Conservation (phyloP, 202 grass and related monocot genomes). For the Schoenoplectus tabernaemontani region DNA sequence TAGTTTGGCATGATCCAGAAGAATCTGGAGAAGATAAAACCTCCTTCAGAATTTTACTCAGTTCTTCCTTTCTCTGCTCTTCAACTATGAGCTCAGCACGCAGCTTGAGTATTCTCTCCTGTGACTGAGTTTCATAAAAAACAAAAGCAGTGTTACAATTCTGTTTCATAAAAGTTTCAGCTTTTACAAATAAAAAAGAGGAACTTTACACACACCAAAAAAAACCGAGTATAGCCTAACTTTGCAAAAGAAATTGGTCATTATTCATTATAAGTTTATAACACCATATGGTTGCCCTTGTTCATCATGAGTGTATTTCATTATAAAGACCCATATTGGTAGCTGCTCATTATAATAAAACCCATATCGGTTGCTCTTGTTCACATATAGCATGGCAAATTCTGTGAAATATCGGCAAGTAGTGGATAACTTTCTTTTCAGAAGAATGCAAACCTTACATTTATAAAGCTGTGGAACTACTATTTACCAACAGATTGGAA, state of each 20-base stretch:
- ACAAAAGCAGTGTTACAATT: neutral
- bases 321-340: no score
- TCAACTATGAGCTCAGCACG: slow-evolving; percentile 72
- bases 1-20: slow-evolving; percentile 31
- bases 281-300: no score
- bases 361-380: neutral
- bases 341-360: neutral
- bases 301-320: no score
- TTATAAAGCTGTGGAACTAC: neutral
- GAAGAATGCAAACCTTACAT: neutral
- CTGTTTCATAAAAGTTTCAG: neutral
- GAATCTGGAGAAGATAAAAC: slow-evolving; percentile 51
- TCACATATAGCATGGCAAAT: neutral
- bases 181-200: neutral
- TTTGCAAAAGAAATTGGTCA: neutral
- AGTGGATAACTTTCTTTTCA: neutral
- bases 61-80: slow-evolving; percentile 66
- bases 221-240: neutral
- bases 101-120: slow-evolving; percentile 62
- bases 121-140: slow-evolving; percentile 48
- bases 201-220: neutral
- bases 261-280: no score
- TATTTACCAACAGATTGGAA: neutral
- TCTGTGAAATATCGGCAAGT: neutral
- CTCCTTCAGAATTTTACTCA: slow-evolving; percentile 76